Evolutionary conservation across 2,329 filamentous ascomycete genomes (phyloP).

Genomic region (Alternaria sp.): DNA sequence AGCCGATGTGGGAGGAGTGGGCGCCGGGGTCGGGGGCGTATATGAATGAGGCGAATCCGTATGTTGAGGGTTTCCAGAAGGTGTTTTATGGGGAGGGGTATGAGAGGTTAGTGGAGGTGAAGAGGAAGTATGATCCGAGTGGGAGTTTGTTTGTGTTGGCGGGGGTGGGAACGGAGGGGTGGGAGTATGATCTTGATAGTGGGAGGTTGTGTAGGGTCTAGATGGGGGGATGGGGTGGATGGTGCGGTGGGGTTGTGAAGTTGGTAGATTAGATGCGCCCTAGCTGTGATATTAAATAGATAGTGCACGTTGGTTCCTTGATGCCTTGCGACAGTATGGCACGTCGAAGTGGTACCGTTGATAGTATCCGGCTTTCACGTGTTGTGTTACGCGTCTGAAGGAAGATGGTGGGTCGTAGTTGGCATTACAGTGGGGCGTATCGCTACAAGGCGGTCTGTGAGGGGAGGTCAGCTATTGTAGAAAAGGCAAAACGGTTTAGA

Average conservation of each 20-base stretch:
- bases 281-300: neutral
- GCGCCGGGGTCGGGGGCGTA: conserved; percentile 17
- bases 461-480: neutral
- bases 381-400: neutral
- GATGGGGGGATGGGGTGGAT: neutral
- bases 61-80: conserved; percentile 13
- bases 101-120: conserved; percentile 8
- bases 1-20: conserved; percentile 26
- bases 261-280: neutral
- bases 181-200: conserved; percentile 29
- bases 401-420: neutral
- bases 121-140: conserved; percentile 18
- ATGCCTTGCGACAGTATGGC: neutral
- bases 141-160: conserved; percentile 28
- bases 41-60: conserved; percentile 26
- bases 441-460: neutral
- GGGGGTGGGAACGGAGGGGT: conserved; percentile 27
- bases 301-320: neutral
- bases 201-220: conserved; percentile 19
- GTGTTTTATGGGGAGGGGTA: conserved; percentile 21
- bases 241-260: neutral
- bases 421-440: neutral
- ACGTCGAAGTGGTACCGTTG: no score
- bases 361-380: neutral
- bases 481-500: neutral